Percentiles rank a stretch among this genome's conserved stretches.
phyloP scores from a whole-genome alignment of 805 yeast genomes.

The Cyberlindnera mississippiensis region DNA sequence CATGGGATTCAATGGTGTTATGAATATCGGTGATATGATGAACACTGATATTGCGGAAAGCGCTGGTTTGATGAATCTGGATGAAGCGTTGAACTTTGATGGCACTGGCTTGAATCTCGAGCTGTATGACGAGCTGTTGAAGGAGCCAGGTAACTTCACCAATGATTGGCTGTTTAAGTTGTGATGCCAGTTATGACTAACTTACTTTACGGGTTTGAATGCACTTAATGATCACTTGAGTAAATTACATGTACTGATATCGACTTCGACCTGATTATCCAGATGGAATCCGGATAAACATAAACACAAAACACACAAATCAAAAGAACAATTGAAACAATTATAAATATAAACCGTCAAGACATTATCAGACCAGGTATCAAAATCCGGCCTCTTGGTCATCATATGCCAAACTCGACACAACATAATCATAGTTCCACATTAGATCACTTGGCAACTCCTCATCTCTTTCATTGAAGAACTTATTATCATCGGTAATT shows the following conservation, averaged over 20 bases:
- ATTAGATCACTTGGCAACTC: constrained; percentile 15
- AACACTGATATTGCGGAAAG: background rate
- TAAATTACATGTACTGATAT: no score
- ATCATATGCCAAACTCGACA: constrained; percentile 6
- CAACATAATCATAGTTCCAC: constrained; percentile 24
- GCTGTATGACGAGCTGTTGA: constrained; percentile 4
- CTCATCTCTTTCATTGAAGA: constrained; percentile 19
- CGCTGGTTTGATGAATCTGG: constrained; percentile 1
- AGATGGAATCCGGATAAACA: background rate
- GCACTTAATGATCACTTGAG: no score
- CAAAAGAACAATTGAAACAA: no score
- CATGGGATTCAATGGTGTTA: background rate
- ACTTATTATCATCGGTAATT: constrained; percentile 17
- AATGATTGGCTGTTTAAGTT: constrained; percentile 15
- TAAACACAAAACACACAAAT: background rate
- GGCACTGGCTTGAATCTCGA: background rate
- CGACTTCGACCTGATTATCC: no score
- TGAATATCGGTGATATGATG: constrained; percentile 5
- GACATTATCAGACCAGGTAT: background rate
- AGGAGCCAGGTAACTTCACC: background rate
- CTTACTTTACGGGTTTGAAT: no score
- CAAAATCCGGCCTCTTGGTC: constrained; percentile 2
- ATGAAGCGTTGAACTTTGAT: constrained; percentile 4
- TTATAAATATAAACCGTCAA: no score
- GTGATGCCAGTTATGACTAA: no score